Base-by-base conservation (phyloP, 495 filamentous ascomycete genomes). In the Cryomyces antarcticus region DNA sequence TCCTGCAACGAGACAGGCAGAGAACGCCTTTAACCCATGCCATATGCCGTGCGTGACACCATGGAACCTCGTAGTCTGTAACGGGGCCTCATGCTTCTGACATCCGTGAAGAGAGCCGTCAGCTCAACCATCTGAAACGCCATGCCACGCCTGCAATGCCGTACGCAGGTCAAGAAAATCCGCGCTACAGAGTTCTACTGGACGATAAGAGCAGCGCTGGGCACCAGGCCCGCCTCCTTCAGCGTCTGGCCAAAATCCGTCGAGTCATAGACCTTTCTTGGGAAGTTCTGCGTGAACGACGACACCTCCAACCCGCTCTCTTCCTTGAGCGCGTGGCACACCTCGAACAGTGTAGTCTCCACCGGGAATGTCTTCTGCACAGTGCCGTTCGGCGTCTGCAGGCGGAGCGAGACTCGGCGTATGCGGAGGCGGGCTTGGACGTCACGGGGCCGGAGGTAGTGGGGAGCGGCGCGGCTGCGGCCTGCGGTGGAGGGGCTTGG, bases 331-430 rank as follows among this genome's bases (percentile, higher is more conserved):
- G 74, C 67, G 41, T 80, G 72, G 6, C 80, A 85, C 29, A 99
- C 85, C 61, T 99, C 92, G 52, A 94, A 93, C 11, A 99, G 66
- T 0, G 92, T 99, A 6, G 82, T 92, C 13, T 82, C 79, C 5
- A 77, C 84, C 0, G 82, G 73, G 41, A 88, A 75, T 2, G 75
- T 82, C 66, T 93, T 94, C 61, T 78, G 72, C 30, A 93, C 58
- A 37, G 75, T 84, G 11, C 84, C 82, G 13, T 60, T 60, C 0
- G 75, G 58, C 0, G 77, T 81, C 56, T 93, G 85, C 49, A 99
- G 68, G 46, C 86, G 67, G 49, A 99, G 59, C 35, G 72, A 36
- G 86, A 71, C 56, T 93, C 83, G 11, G 73, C 82, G 55, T 88
- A 84, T 28, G 69, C 68, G 6, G 68, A 66, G 29, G 70, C 64